A percentile compares a stretch with the other conserved stretches of the same genome.
phyloP scores from a whole-genome alignment of 495 filamentous ascomycete genomes.

The Lichina pygmaea region DNA sequence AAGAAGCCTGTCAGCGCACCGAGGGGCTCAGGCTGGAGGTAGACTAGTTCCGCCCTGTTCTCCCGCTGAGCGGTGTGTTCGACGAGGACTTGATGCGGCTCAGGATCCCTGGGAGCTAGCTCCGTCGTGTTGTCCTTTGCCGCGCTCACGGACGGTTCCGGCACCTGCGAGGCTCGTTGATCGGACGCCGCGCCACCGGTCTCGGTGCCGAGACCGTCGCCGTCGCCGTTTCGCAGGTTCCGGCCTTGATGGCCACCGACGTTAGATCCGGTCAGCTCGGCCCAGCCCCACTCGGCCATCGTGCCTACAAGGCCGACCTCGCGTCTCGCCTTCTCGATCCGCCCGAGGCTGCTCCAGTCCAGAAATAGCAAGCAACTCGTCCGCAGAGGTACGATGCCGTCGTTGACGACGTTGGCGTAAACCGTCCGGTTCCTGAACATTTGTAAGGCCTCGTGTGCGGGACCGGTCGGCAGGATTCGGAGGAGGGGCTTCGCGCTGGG shows the following conservation, averaged over 20 bases:
- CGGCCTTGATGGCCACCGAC: not conserved
- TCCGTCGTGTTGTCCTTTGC: not conserved
- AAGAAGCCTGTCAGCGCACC: slow-evolving; percentile 9
- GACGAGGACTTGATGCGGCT: not conserved
- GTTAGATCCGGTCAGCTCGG: slow-evolving; percentile 47
- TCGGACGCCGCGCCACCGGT: not conserved
- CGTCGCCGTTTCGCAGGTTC: not conserved
- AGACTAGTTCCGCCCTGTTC: not conserved
- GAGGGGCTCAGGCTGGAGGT: not conserved
- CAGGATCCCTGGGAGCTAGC: not conserved
- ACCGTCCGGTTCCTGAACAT: slow-evolving; percentile 79
- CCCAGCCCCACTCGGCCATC: slow-evolving; percentile 82
- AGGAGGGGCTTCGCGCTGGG: slow-evolving; percentile 71
- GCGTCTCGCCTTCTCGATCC: slow-evolving; percentile 80
- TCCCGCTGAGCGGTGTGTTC: not conserved
- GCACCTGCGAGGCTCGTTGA: not conserved
- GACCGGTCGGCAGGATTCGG: slow-evolving; percentile 74
- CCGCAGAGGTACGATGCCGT: slow-evolving; percentile 83
- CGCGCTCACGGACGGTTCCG: not conserved
- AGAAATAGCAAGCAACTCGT: slow-evolving; percentile 93
- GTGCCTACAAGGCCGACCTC: slow-evolving; percentile 81
- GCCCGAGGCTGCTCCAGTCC: slow-evolving; percentile 81
- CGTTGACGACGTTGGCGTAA: slow-evolving; percentile 95
- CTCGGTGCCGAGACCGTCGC: slow-evolving; percentile 6
- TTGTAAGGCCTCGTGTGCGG: slow-evolving; percentile 62